A percentile compares a stretch with the other conserved stretches of the same genome.
phyloP scores from a whole-genome alignment of 108 stramenopile genomes.

The Nannochloropsis granulata region DNA sequence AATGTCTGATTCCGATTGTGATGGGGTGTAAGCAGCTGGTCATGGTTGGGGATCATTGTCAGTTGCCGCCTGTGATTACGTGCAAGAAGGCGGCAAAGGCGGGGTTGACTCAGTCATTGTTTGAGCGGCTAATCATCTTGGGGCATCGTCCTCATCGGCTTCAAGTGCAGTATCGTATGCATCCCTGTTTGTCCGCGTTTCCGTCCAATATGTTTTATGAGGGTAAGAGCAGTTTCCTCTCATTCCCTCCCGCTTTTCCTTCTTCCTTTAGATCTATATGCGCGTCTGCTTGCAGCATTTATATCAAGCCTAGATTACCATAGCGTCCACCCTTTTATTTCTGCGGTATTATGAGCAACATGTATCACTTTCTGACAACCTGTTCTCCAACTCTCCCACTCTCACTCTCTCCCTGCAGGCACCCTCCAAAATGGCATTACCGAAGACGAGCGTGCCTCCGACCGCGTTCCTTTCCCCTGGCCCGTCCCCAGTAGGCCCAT shows the following conservation, averaged over 20 bases:
- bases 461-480: conserved; percentile 59
- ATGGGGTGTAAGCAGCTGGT: conserved; percentile 93
- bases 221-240: conserved; percentile 4
- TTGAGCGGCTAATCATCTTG: conserved; percentile 85
- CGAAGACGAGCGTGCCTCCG: conserved; percentile 71
- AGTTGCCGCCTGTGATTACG: conserved; percentile 93
- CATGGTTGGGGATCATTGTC: conserved; percentile 97
- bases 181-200: conserved; percentile 89
- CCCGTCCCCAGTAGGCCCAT: conserved; percentile 62
- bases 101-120: conserved; percentile 81
- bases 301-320: no score
- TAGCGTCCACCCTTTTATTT: no score
- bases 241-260: no score
- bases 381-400: not conserved
- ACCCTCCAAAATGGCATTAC: conserved; percentile 93
- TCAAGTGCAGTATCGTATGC: conserved; percentile 97
- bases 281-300: no score
- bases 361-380: not conserved
- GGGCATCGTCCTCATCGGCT: conserved; percentile 89
- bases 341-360: no score
- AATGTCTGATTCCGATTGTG: conserved; percentile 84
- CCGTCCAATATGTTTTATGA: conserved; percentile 99
- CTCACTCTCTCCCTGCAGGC: conserved; percentile 12
- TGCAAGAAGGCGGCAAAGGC: conserved; percentile 91
- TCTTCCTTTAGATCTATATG: no score